Evolutionary conservation across 192 early-diverging fungal species (phyloP).

Genomic region (Backusella mclennaniae): DNA sequence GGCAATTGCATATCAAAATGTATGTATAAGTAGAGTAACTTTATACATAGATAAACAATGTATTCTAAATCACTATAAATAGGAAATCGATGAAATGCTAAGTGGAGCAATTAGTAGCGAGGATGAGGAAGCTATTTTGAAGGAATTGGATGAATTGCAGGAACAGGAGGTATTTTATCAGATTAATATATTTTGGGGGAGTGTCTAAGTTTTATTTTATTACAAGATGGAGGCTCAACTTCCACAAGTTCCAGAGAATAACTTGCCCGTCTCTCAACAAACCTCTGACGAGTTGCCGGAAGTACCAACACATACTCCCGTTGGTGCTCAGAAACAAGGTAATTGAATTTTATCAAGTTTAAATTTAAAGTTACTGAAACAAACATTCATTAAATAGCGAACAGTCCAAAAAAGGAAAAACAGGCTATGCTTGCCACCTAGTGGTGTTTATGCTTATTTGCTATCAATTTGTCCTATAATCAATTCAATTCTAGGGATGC

Average conservation of each 20-base stretch:
- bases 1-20: constrained; percentile 93
- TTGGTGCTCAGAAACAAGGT: background rate
- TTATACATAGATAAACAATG: background rate
- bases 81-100: constrained; percentile 84
- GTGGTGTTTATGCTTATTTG: background rate
- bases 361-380: background rate
- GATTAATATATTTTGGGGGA: background rate
- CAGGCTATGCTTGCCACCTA: constrained; percentile 14
- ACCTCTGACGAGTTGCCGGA: background rate
- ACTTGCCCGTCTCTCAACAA: background rate
- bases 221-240: constrained; percentile 20
- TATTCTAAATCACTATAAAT: background rate
- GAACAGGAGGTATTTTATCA: constrained; percentile 33
- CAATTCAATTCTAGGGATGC: background rate
- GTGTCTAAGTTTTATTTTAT: background rate
- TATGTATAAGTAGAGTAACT: constrained; percentile 27
- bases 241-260: constrained; percentile 19
- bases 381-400: background rate
- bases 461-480: background rate
- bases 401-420: constrained; percentile 1
- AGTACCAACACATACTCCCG: background rate
- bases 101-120: constrained; percentile 70
- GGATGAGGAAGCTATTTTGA: constrained; percentile 84
- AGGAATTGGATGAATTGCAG: constrained; percentile 74
- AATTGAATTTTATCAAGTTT: background rate